phyloP scores from a whole-genome alignment of 805 yeast species.

The Priceomyces fermenticarens region DNA sequence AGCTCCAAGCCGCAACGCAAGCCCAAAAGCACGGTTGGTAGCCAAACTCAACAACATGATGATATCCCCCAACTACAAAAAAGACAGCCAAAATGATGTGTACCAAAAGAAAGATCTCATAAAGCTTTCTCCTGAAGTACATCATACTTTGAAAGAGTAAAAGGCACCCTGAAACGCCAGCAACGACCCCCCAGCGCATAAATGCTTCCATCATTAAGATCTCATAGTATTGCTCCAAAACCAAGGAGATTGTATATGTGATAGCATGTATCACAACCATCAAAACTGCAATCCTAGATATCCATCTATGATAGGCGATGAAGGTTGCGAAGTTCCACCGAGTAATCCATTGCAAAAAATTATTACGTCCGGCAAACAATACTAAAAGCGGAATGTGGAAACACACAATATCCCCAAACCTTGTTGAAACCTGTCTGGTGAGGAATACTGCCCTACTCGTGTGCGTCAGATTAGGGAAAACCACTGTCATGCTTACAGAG shows the following conservation, averaged over 20 bases:
- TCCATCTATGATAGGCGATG: constrained; percentile 45
- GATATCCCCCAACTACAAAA: constrained; percentile 46
- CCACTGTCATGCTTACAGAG: constrained; percentile 15
- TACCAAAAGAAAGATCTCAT: constrained; percentile 31
- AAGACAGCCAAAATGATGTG: constrained; percentile 37
- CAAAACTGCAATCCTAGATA: constrained; percentile 29
- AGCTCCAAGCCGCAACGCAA: constrained; percentile 32
- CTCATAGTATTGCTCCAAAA: constrained; percentile 6
- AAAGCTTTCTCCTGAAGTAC: constrained; percentile 32
- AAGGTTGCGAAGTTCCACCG: constrained; percentile 50
- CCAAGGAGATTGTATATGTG: constrained; percentile 19
- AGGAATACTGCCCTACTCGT: constrained; percentile 14
- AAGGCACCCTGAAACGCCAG: constrained; percentile 32
- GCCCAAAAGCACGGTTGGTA: constrained; percentile 30
- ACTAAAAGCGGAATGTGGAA: constrained; percentile 51
- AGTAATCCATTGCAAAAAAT: constrained; percentile 57
- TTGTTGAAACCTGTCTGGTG: constrained; percentile 40
- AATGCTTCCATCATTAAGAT: constrained; percentile 17
- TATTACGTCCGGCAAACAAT: constrained; percentile 62
- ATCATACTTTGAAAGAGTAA: constrained; percentile 32
- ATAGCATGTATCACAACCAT: constrained; percentile 30
- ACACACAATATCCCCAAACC: constrained; percentile 49
- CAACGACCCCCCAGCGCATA: constrained; percentile 33
- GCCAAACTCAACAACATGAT: constrained; percentile 35
- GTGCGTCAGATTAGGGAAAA: constrained; percentile 25